These are phyloP conservation scores for Zanthoxylum bungeanum DNA, from an alignment of 345 rosid species.

Conservation along the genomic window DNA sequence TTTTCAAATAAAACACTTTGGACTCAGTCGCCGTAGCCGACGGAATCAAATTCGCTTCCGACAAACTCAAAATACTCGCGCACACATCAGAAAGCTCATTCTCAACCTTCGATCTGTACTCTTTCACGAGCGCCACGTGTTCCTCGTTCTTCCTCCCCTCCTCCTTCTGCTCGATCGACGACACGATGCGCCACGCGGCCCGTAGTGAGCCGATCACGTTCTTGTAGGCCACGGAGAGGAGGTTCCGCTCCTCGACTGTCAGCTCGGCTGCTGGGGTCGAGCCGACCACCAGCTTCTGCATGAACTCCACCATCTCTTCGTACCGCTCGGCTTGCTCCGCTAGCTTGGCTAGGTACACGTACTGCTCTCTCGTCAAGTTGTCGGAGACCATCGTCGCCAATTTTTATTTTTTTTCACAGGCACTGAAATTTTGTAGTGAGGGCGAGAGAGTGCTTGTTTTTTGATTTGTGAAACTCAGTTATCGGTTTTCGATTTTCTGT, in stretches of 20 bases:
- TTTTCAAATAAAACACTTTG: too few species aligned
- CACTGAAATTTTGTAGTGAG: too few species aligned
- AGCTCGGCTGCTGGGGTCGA: slow-evolving; percentile 81
- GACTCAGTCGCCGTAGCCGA: slow-evolving; percentile 74
- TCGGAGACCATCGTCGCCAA: too few species aligned
- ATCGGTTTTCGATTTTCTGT: too few species aligned
- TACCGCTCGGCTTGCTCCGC: slow-evolving; percentile 99
- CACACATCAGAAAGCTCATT: slow-evolving; percentile 73
- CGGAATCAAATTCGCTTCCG: slow-evolving; percentile 73
- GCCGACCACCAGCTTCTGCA: slow-evolving; percentile 73
- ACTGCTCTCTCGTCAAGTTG: slow-evolving; percentile 93
- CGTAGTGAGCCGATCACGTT: slow-evolving; percentile 99
- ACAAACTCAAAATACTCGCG: slow-evolving; percentile 58
- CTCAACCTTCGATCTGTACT: slow-evolving; percentile 92
- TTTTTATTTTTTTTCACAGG: too few species aligned
- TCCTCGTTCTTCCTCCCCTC: slow-evolving; percentile 94
- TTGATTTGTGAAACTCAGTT: too few species aligned
- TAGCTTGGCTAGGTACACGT: slow-evolving; percentile 85
- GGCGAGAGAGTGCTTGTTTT: too few species aligned
- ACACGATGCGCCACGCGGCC: slow-evolving; percentile 94
- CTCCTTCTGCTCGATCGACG: slow-evolving; percentile 94
- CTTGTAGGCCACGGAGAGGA: slow-evolving; percentile 92
- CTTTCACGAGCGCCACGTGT: slow-evolving; percentile 81
- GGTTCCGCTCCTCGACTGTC: slow-evolving; percentile 91
- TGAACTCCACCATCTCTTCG: slow-evolving; percentile 95